Conservation (phyloP, 306 rosid genomes). For the Quillaja saponaria region DNA sequence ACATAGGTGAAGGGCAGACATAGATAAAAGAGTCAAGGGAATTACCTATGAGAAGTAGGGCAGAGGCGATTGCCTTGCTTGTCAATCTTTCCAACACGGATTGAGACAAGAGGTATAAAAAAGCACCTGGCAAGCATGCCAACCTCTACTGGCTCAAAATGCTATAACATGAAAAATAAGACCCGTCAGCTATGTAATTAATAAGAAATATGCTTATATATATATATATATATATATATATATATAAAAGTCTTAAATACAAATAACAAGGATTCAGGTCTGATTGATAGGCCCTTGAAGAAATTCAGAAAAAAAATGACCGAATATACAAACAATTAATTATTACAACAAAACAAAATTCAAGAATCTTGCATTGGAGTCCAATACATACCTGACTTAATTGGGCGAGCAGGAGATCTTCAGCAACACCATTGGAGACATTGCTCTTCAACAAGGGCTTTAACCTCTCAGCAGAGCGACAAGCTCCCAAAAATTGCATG, state of each 20-base stretch:
- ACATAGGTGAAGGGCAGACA: too few relatives aligned
- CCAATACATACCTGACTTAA: constrained; percentile 67
- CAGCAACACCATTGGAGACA: constrained; percentile 68
- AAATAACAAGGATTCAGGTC: too few relatives aligned
- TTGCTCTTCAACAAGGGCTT: constrained; percentile 86
- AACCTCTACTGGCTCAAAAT: constrained; percentile 94
- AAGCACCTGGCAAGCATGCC: constrained; percentile 97
- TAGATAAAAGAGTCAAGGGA: neutral
- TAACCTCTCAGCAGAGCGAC: constrained; percentile 86
- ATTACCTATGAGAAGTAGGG: constrained; percentile 77
- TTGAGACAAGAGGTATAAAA: constrained; percentile 89
- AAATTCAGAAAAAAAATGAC: neutral
- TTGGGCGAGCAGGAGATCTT: constrained; percentile 84
- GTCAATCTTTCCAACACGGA: constrained; percentile 82
- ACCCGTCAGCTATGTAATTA: neutral
- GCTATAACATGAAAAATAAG: constrained; percentile 43
- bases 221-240: too few relatives aligned
- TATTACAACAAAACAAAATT: too few relatives aligned
- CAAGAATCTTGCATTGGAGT: neutral
- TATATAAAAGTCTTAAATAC: too few relatives aligned
- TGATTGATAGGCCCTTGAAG: too few relatives aligned
- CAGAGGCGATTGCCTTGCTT: constrained; percentile 67
- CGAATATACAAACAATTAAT: too few relatives aligned
- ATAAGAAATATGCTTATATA: too few relatives aligned
- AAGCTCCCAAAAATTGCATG: constrained; percentile 89